These are phyloP conservation scores for Hypoxylon sp. DNA, from an alignment of 2,329 filamentous ascomycete species.

Conservation along the genomic window DNA sequence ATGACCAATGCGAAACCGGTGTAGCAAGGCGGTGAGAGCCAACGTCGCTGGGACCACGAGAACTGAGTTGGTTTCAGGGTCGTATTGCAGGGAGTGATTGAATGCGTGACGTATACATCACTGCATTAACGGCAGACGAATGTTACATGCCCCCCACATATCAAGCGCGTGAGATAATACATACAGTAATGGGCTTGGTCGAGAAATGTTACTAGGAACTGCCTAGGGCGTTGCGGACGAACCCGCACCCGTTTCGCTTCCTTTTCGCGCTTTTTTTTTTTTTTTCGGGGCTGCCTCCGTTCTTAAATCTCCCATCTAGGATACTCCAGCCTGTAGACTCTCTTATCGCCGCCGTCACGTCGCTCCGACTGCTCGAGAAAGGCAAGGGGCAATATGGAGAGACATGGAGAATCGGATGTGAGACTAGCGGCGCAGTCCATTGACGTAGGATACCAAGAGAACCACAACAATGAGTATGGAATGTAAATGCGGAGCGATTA, in stretches of 20 bases:
- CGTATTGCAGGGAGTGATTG: not conserved
- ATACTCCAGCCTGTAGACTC: too few species aligned
- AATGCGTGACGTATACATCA: not conserved
- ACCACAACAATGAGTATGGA: not conserved
- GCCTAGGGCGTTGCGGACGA: too few species aligned
- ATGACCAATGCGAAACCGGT: not conserved
- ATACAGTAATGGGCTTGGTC: not conserved
- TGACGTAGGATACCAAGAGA: not conserved
- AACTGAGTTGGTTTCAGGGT: not conserved
- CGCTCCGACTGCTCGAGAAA: not conserved
- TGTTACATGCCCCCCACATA: not conserved
- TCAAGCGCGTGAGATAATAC: not conserved
- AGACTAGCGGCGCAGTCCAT: not conserved
- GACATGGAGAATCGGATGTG: not conserved
- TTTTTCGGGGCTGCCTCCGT: too few species aligned
- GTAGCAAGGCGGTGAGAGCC: not conserved
- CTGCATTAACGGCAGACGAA: not conserved
- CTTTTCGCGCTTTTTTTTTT: too few species aligned
- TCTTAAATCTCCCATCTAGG: too few species aligned
- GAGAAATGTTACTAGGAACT: not conserved
- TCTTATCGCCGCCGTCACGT: too few species aligned
- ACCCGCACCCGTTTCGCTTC: too few species aligned
- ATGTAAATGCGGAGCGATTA: not conserved
- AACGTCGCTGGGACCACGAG: not conserved
- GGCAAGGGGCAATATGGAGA: too few species aligned